Percentiles rank a stretch among this genome's conserved stretches.
These are phyloP conservation scores for Cucurbita maxima DNA, from an alignment of 306 rosid species.

Conservation along the genomic window DNA sequence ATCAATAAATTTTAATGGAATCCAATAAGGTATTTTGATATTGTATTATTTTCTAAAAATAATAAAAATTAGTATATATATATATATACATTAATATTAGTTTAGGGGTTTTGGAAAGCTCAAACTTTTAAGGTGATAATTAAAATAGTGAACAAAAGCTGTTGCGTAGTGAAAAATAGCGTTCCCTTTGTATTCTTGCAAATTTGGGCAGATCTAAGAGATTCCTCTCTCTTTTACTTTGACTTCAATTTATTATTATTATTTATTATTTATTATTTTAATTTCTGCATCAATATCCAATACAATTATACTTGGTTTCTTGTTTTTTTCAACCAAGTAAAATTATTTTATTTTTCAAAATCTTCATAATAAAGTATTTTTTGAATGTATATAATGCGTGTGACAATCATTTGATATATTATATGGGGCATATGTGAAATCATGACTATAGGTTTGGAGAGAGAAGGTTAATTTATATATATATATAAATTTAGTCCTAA, in stretches of 20 bases:
- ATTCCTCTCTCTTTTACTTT: constrained; percentile 30
- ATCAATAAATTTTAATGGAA: no score
- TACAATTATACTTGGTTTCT: neutral
- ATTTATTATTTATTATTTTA: neutral
- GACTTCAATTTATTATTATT: neutral
- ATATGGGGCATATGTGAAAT: constrained; percentile 3
- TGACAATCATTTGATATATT: constrained; percentile 5
- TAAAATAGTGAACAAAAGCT: neutral
- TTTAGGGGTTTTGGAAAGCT: no score
- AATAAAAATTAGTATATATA: no score
- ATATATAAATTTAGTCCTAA: neutral
- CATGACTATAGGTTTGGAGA: neutral
- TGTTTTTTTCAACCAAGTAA: neutral
- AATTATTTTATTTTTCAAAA: neutral
- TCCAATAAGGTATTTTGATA: no score
- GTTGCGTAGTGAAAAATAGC: constrained; percentile 26
- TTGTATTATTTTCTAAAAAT: no score
- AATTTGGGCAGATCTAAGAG: constrained; percentile 20
- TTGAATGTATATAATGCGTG: neutral
- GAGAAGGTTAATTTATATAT: neutral
- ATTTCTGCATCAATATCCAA: neutral
- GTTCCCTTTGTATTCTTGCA: constrained; percentile 66
- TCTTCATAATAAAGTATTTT: neutral
- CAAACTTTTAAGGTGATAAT: no score
- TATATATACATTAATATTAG: no score